Percentiles rank a stretch among this genome's conserved stretches.
Evolutionary conservation across 1,139 yeast genomes (phyloP).

Genomic region (Saccharomyces pastorianus): DNA sequence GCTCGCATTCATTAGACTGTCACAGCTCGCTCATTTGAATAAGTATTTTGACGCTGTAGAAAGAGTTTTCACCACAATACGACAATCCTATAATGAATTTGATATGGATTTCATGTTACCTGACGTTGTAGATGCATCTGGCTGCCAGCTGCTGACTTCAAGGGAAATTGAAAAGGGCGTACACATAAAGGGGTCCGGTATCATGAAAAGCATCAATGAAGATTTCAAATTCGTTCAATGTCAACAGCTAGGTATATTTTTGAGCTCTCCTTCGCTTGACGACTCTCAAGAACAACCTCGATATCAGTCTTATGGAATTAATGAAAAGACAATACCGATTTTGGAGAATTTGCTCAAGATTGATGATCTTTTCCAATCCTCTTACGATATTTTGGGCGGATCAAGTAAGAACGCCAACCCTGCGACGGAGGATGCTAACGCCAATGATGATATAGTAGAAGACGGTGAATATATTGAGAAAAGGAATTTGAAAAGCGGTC

Average conservation of each 20-base stretch:
- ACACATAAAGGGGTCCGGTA: slow-evolving; percentile 28
- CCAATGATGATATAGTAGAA: neutral
- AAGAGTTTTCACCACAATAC: slow-evolving; percentile 36
- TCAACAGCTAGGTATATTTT: slow-evolving; percentile 13
- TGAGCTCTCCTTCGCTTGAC: neutral
- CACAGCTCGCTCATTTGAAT: slow-evolving; percentile 57
- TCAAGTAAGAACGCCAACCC: neutral
- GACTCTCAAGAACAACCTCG: slow-evolving; percentile 5
- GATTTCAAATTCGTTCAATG: slow-evolving; percentile 28
- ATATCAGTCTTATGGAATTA: slow-evolving; percentile 6
- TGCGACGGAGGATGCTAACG: neutral
- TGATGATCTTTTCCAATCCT: slow-evolving; percentile 4
- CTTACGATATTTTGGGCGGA: neutral
- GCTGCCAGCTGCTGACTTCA: slow-evolving; percentile 35
- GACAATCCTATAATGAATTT: slow-evolving; percentile 32
- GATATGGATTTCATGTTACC: slow-evolving; percentile 39
- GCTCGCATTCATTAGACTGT: slow-evolving; percentile 59
- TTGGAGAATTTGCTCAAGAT: slow-evolving; percentile 10
- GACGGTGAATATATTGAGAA: neutral
- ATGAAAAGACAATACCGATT: neutral
- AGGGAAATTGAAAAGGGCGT: slow-evolving; percentile 29
- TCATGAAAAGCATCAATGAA: slow-evolving; percentile 30
- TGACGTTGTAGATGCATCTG: slow-evolving; percentile 40
- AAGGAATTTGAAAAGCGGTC: neutral
- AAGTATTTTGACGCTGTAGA: slow-evolving; percentile 41